These are phyloP conservation scores for Zygotorulaspora danielsina DNA, from an alignment of 805 yeast species.

Conservation along the genomic window DNA sequence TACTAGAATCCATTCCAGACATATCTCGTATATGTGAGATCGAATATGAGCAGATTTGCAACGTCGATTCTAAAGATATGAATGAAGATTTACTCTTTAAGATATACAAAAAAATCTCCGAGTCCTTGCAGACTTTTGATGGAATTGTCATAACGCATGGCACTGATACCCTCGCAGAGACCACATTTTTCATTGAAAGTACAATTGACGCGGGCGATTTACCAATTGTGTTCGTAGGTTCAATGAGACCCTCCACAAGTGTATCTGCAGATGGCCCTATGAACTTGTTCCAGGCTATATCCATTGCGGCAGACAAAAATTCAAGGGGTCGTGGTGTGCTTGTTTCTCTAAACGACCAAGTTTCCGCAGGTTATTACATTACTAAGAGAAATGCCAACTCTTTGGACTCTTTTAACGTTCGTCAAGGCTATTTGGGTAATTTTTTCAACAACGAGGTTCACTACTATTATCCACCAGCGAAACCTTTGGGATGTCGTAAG, in stretches of 20 bases:
- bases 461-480: slow-evolving; percentile 58
- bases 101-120: slow-evolving; percentile 45
- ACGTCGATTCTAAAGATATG: slow-evolving; percentile 58
- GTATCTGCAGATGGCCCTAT: slow-evolving; percentile 70
- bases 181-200: slow-evolving; percentile 58
- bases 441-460: slow-evolving; percentile 63
- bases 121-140: slow-evolving; percentile 44
- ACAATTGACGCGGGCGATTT: slow-evolving; percentile 42
- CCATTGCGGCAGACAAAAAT: slow-evolving; percentile 51
- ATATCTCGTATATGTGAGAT: slow-evolving; percentile 50
- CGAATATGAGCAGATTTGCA: slow-evolving; percentile 59
- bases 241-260: slow-evolving; percentile 71
- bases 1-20: slow-evolving; percentile 53
- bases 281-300: slow-evolving; percentile 66
- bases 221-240: slow-evolving; percentile 66
- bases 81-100: slow-evolving; percentile 43
- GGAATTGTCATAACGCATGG: slow-evolving; percentile 68
- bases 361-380: slow-evolving; percentile 65
- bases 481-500: slow-evolving; percentile 48
- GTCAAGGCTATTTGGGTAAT: slow-evolving; percentile 68
- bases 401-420: slow-evolving; percentile 64
- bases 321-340: slow-evolving; percentile 56
- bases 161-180: slow-evolving; percentile 66
- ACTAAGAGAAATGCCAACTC: slow-evolving; percentile 69
- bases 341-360: slow-evolving; percentile 63